A percentile compares a stretch with the other conserved stretches of the same genome.
Evolutionary conservation across 139 green algal species (phyloP).

Genomic region (Tetradesmus lagerheimii): DNA sequence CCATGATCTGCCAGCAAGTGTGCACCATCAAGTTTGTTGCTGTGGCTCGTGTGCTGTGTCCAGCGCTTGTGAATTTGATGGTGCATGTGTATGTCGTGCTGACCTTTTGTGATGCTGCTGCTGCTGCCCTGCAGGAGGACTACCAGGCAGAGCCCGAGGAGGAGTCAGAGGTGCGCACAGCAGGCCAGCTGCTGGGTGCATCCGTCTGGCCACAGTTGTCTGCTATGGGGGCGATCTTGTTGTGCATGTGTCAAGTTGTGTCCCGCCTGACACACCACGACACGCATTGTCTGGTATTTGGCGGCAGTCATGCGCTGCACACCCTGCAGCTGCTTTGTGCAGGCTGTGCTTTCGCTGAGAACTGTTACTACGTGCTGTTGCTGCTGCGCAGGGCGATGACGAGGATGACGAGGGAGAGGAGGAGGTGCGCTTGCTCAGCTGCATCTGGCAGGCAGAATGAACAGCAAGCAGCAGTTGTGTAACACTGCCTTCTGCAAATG

Average conservation of each 20-base stretch:
- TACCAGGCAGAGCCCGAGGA: slow-evolving; percentile 34
- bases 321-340: background rate
- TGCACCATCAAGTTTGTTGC: background rate
- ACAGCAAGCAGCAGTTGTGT: no score
- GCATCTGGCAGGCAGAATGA: background rate
- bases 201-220: no score
- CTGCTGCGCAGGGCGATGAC: background rate
- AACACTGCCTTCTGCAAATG: no score
- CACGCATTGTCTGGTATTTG: no score
- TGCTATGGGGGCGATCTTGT: no score
- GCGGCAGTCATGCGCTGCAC: no score
- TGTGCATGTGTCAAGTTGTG: no score
- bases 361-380: background rate
- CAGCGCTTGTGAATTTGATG: background rate
- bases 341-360: background rate
- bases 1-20: background rate
- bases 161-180: background rate
- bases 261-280: no score
- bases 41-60: background rate
- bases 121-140: slow-evolving; percentile 12
- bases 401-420: slow-evolving; percentile 17
- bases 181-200: background rate
- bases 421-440: background rate
- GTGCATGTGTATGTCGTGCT: background rate
- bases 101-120: background rate